phyloP scores from a whole-genome alignment of 805 yeast genomes.

The Cyberlindnera veronae region DNA sequence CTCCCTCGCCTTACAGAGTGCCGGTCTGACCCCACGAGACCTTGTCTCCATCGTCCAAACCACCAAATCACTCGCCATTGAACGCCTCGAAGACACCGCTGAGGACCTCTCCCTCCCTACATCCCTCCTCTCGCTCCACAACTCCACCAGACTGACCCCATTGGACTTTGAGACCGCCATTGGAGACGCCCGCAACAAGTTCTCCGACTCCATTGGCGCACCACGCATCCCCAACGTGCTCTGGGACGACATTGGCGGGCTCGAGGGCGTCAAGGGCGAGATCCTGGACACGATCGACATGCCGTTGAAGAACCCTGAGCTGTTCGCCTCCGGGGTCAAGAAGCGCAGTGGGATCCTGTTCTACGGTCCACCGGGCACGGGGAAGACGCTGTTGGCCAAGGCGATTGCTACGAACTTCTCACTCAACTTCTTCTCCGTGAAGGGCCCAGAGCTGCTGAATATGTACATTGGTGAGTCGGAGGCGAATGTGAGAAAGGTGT shows the following conservation, averaged over 20 bases:
- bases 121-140: constrained; percentile 36
- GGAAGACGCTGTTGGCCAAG: constrained; percentile 91
- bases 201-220: constrained; percentile 93
- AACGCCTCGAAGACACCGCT: constrained; percentile 38
- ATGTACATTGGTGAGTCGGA: constrained; percentile 99
- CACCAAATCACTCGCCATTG: constrained; percentile 57
- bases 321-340: constrained; percentile 84
- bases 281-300: constrained; percentile 93
- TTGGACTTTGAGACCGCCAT: constrained; percentile 68
- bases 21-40: constrained; percentile 88
- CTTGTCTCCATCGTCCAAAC: constrained; percentile 61
- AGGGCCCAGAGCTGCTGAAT: constrained; percentile 93
- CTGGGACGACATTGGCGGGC: constrained; percentile 98
- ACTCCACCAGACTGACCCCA: constrained; percentile 49
- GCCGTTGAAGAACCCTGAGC: constrained; percentile 91
- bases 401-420: constrained; percentile 97
- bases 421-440: constrained; percentile 90
- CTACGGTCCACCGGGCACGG: constrained; percentile 99
- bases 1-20: constrained; percentile 76
- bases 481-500: constrained; percentile 92
- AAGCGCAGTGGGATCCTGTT: constrained; percentile 91
- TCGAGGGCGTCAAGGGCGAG: constrained; percentile 85
- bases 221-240: constrained; percentile 92
- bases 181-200: constrained; percentile 77
- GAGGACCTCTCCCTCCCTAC: constrained; percentile 13